Conservation (phyloP, 1,139 yeast genomes). For the Magnusiomyces fungicola region DNA sequence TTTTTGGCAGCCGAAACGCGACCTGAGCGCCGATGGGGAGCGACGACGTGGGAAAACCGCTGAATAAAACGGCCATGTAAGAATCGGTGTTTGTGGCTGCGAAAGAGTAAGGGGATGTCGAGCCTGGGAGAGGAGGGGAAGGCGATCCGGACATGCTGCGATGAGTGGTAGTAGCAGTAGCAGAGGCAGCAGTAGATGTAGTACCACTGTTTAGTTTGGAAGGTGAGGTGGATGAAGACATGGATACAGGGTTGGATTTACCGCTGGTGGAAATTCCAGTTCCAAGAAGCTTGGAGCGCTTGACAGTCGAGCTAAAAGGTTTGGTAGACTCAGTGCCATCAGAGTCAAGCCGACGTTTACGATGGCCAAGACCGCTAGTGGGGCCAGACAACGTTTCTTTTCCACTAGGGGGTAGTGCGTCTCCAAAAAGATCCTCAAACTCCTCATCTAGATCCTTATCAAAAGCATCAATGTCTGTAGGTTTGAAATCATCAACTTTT, state of each 20-base stretch:
- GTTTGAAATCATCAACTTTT: no score
- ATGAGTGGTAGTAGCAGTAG: not conserved
- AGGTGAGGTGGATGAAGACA: not conserved
- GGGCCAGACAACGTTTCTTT: no score
- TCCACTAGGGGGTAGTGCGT: no score
- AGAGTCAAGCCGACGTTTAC: not conserved
- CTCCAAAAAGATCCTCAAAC: no score
- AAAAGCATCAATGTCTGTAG: no score
- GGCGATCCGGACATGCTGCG: not conserved
- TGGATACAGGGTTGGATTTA: no score
- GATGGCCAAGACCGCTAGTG: no score
- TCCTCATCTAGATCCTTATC: no score
- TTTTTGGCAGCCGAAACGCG: conserved; percentile 60
- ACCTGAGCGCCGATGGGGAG: conserved; percentile 64
- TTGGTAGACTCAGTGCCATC: not conserved
- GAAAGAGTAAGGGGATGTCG: not conserved
- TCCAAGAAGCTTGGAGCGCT: no score
- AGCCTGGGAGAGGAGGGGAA: not conserved
- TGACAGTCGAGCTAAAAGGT: not conserved
- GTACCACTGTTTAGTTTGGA: no score
- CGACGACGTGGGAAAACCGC: conserved; percentile 1
- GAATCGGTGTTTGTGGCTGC: not conserved
- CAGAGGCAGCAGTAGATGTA: not conserved
- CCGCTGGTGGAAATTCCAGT: no score
- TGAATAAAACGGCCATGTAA: conserved; percentile 3